Percentiles rank a stretch among this genome's conserved stretches.
phyloP scores from a whole-genome alignment of 495 filamentous ascomycete species.

The Trichocladium uniseriatum region DNA sequence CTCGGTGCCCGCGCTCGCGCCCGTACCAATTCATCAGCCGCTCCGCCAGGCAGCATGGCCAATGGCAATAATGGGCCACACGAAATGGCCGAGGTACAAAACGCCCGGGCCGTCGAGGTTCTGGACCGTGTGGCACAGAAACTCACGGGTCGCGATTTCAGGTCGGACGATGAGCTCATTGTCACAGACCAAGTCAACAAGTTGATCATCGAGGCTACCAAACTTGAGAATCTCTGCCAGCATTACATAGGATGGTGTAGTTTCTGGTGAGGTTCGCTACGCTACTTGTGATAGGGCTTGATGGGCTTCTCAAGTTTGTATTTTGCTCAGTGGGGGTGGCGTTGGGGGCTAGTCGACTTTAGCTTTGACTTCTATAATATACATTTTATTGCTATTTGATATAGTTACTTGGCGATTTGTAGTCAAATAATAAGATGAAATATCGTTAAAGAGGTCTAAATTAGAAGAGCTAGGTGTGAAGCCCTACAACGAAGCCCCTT shows the following conservation, averaged over 20 bases:
- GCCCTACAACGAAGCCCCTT: too few species aligned
- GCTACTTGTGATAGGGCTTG: too few species aligned
- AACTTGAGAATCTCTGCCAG: conserved; percentile 93
- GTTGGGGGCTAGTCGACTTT: too few species aligned
- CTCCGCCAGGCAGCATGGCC: conserved; percentile 24
- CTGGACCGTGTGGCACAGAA: conserved; percentile 89
- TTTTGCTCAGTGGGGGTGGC: too few species aligned
- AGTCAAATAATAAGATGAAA: too few species aligned
- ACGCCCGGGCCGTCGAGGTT: conserved; percentile 86
- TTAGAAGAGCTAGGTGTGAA: too few species aligned
- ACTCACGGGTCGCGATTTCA: conserved; percentile 66
- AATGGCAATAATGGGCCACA: conserved; percentile 28
- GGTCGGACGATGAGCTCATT: conserved; percentile 65
- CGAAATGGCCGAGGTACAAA: conserved; percentile 68
- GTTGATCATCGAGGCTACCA: conserved; percentile 87
- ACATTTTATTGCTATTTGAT: too few species aligned
- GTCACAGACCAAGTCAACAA: conserved; percentile 90
- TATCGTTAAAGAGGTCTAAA: too few species aligned
- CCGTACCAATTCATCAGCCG: conserved; percentile 44
- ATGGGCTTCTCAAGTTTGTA: too few species aligned
- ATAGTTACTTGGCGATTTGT: too few species aligned
- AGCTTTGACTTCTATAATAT: too few species aligned
- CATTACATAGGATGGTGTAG: conserved; percentile 98
- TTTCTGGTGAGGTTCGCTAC: conserved; percentile 86
- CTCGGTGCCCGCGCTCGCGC: conserved; percentile 43